Percentiles rank a stretch among this genome's conserved stretches.
These are phyloP conservation scores for Drechslera avenae DNA, from an alignment of 2,329 filamentous ascomycete genomes.

Conservation along the genomic window DNA sequence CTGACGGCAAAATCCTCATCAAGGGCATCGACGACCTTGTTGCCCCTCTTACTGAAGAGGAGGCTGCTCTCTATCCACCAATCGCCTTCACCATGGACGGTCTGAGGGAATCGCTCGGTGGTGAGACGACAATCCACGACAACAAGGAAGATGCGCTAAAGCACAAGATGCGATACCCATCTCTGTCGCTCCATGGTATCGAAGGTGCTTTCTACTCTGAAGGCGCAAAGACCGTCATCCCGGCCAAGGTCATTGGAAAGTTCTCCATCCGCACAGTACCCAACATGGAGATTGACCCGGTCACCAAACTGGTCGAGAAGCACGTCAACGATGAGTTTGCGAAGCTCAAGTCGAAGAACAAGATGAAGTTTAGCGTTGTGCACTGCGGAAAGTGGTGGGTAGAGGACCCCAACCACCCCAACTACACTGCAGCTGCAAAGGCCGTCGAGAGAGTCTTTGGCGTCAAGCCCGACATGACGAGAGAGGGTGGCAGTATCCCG, in stretches of 20 bases:
- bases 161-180: slow-evolving; percentile 94
- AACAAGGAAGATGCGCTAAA: slow-evolving; percentile 93
- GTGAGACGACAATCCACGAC: slow-evolving; percentile 81
- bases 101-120: slow-evolving; percentile 88
- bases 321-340: slow-evolving; percentile 84
- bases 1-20: slow-evolving; percentile 89
- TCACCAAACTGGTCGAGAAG: slow-evolving; percentile 83
- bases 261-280: slow-evolving; percentile 98
- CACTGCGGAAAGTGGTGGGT: slow-evolving; percentile 99
- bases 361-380: slow-evolving; percentile 76
- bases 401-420: slow-evolving; percentile 97
- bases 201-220: slow-evolving; percentile 93
- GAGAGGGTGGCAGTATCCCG: slow-evolving; percentile 96
- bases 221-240: slow-evolving; percentile 97
- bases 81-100: slow-evolving; percentile 98
- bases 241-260: slow-evolving; percentile 96
- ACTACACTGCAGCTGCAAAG: slow-evolving; percentile 92
- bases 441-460: slow-evolving; percentile 96
- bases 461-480: slow-evolving; percentile 90
- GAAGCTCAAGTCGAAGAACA: slow-evolving; percentile 92
- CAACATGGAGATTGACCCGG: slow-evolving; percentile 91
- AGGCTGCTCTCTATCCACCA: slow-evolving; percentile 82
- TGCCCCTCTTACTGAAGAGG: slow-evolving; percentile 82
- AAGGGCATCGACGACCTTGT: slow-evolving; percentile 95
- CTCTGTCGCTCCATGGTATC: slow-evolving; percentile 89